Conservation (phyloP, 805 yeast species). For the Ogataea polymorpha region DNA sequence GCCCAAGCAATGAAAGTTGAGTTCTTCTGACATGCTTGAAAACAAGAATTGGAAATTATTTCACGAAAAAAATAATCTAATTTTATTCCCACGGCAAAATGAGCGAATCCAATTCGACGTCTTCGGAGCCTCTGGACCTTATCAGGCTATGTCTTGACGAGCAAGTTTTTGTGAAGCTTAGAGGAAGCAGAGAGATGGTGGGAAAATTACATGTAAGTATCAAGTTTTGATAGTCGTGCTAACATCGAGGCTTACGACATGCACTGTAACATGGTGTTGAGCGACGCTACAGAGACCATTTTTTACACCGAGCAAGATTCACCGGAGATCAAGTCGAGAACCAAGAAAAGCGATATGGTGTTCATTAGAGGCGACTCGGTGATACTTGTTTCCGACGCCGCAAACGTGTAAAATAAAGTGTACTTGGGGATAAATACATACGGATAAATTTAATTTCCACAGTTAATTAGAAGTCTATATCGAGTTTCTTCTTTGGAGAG, state of each 20-base stretch:
- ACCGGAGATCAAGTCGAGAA: conserved; percentile 39
- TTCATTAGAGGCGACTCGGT: conserved; percentile 98
- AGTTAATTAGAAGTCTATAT: conserved; percentile 30
- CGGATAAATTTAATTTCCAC: neutral
- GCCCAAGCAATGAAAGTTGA: conserved; percentile 84
- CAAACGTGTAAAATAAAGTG: conserved; percentile 20
- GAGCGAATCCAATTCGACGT: conserved; percentile 26
- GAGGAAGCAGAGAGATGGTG: conserved; percentile 90
- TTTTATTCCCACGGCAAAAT: conserved; percentile 8
- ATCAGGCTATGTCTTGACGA: conserved; percentile 86
- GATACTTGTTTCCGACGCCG: conserved; percentile 57
- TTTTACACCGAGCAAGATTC: conserved; percentile 53
- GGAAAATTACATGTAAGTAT: conserved; percentile 77
- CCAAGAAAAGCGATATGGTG: conserved; percentile 77
- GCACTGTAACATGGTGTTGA: conserved; percentile 92
- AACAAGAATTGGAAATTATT: conserved; percentile 1
- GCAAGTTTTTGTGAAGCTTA: conserved; percentile 76
- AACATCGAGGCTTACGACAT: conserved; percentile 73
- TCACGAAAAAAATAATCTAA: neutral
- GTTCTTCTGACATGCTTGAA: conserved; percentile 25
- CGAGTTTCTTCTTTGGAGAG: conserved; percentile 59
- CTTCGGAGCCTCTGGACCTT: conserved; percentile 83
- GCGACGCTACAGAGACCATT: conserved; percentile 87
- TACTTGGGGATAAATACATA: neutral
- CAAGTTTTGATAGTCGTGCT: conserved; percentile 1